Evolutionary conservation across 371 early-diverging fungal genomes (phyloP).

Genomic region (Enterospora canceri): DNA sequence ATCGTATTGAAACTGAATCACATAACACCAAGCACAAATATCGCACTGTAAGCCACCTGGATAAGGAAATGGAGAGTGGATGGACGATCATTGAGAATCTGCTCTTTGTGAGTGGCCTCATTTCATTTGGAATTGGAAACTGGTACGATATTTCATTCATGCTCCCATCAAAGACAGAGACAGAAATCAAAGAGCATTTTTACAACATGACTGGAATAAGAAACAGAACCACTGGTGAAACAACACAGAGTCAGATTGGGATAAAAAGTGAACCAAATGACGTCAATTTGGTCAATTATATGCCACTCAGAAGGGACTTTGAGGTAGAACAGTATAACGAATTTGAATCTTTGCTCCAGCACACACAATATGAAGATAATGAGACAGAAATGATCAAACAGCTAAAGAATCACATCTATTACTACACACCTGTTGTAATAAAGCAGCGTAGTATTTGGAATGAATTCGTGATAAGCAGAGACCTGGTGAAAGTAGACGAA

Average conservation of each 20-base stretch:
- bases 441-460: slow-evolving; percentile 70
- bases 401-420: slow-evolving; percentile 72
- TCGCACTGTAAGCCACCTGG: slow-evolving; percentile 65
- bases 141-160: slow-evolving; percentile 82
- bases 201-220: slow-evolving; percentile 66
- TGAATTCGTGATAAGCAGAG: slow-evolving; percentile 69
- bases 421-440: slow-evolving; percentile 74
- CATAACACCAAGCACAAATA: slow-evolving; percentile 75
- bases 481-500: slow-evolving; percentile 69
- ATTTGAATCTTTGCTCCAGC: slow-evolving; percentile 76
- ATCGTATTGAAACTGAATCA: slow-evolving; percentile 66
- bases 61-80: slow-evolving; percentile 67
- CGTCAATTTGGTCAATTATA: slow-evolving; percentile 63
- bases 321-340: slow-evolving; percentile 88
- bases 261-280: slow-evolving; percentile 25
- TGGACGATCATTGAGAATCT: slow-evolving; percentile 95
- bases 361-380: slow-evolving; percentile 68
- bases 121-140: slow-evolving; percentile 82
- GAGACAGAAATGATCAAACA: slow-evolving; percentile 62
- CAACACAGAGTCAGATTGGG: background rate
- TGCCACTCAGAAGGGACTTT: slow-evolving; percentile 89
- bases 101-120: slow-evolving; percentile 73
- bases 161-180: slow-evolving; percentile 71
- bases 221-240: slow-evolving; percentile 61
- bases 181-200: slow-evolving; percentile 79